Base-by-base conservation (phyloP, 768 basidiomycete genomes). In the Mycena polygramma region DNA sequence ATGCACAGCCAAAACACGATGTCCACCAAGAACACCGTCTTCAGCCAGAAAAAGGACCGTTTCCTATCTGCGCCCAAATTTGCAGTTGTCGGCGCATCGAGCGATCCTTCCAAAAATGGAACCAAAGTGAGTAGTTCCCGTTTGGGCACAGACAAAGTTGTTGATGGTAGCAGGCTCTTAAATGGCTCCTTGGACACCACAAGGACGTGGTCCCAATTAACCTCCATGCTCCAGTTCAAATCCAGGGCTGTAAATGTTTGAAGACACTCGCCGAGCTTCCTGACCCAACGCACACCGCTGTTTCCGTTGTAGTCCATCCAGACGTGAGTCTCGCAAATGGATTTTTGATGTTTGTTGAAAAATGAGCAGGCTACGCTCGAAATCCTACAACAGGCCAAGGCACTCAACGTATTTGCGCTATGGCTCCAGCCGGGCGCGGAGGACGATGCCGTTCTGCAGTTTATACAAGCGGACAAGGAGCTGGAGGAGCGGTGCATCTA, bases 391-490 rank as follows among this genome's bases (percentile, higher is more conserved):
- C 80, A 85, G 48, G 86, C 85, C 7, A 85, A 85, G 77, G 79
- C 77, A 37, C 83, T 82, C 24, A 77, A 75, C 20, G 75, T 89
- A 17, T 87, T 84, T 0, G 84, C 84, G 1, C 80, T 91, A 51
- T 92, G 91, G 91, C 84, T 91, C 24, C 91, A 91, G 73, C 91
- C 91, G 9, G 91, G 91, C 22, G 88, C 90, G 4, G 84, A 87
- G 59, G 84, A 88, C 24, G 61, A 51, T 15, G 77, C 79, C 2
- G 89, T 91, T 5, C 17, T 67, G 6, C 37, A 71, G 13, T 71
- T 71, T 26, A 71, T 71, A 59, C 39, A 67, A 51, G 37, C 57
- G 7, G 66, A 67, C 51, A 4, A 57, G 13, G 36, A 60, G 30
- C 11, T 67, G 8, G 49, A 30, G n/a, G 51, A 46, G 10, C 48